phyloP scores from a whole-genome alignment of 768 basidiomycete species.

The Crucibulum laeve region DNA sequence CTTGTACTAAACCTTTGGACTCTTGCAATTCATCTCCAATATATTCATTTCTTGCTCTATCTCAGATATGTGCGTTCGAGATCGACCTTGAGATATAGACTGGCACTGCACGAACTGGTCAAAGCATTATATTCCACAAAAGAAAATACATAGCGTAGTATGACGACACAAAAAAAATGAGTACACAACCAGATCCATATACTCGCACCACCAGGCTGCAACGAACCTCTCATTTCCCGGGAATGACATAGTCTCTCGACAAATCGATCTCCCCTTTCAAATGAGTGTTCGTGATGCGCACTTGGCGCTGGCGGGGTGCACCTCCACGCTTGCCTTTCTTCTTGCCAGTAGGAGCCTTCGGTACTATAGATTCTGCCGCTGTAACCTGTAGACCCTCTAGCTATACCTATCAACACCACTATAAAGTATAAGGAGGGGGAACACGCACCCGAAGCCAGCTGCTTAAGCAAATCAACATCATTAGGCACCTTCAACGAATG shows the following conservation, averaged over 20 bases:
- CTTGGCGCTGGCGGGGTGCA: constrained; percentile 68
- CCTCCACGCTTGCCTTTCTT: constrained; percentile 85
- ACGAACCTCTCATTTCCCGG: too few species aligned
- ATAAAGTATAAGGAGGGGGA: constrained; percentile 2
- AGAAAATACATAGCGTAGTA: too few species aligned
- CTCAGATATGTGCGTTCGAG: too few species aligned
- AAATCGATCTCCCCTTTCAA: constrained; percentile 84
- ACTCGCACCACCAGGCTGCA: too few species aligned
- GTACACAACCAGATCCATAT: too few species aligned
- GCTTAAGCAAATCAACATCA: constrained; percentile 75
- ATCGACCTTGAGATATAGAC: too few species aligned
- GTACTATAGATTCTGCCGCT: constrained; percentile 53
- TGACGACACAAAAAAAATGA: too few species aligned
- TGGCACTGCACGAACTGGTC: too few species aligned
- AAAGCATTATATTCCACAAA: too few species aligned
- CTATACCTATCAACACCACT: constrained; percentile 7
- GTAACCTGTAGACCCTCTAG: constrained; percentile 81
- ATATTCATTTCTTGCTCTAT: too few species aligned
- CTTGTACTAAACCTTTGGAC: too few species aligned
- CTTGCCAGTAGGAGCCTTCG: constrained; percentile 48
- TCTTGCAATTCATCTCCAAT: too few species aligned
- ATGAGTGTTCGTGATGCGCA: constrained; percentile 86
- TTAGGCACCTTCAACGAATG: constrained; percentile 80
- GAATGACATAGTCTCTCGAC: constrained; percentile 59
- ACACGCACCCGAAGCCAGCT: constrained; percentile 69